A percentile compares a stretch with the other conserved stretches of the same genome.
phyloP scores from a whole-genome alignment of 768 basidiomycete genomes.

The Podaxis sp. region DNA sequence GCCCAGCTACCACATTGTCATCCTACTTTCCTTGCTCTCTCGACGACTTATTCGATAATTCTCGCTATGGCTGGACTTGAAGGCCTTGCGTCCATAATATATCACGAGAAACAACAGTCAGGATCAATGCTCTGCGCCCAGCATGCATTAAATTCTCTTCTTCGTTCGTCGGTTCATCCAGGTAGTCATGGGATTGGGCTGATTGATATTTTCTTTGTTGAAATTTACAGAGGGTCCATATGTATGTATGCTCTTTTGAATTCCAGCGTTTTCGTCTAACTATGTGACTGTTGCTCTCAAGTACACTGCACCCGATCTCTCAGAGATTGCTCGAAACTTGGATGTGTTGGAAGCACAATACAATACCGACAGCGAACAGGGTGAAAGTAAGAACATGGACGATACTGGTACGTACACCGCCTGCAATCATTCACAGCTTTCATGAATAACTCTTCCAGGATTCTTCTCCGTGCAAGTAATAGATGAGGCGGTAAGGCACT shows the following conservation, averaged over 20 bases:
- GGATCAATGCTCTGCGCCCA: constrained; percentile 88
- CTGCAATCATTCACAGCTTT: background rate
- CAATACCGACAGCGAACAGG: constrained; percentile 39
- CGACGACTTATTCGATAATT: background rate
- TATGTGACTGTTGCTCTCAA: constrained; percentile 27
- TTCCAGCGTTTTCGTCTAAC: background rate
- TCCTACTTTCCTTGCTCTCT: background rate
- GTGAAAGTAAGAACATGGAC: constrained; percentile 81
- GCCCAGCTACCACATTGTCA: background rate
- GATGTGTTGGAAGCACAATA: constrained; percentile 67
- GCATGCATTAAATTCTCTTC: constrained; percentile 78
- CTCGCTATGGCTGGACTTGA: constrained; percentile 59
- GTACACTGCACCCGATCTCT: constrained; percentile 82
- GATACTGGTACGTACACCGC: constrained; percentile 63
- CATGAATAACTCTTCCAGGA: constrained; percentile 40
- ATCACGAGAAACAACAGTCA: constrained; percentile 75
- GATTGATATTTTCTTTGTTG: constrained; percentile 14
- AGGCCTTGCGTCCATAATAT: constrained; percentile 54
- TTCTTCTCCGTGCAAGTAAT: constrained; percentile 93
- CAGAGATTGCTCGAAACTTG: constrained; percentile 66
- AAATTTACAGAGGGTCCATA: constrained; percentile 40
- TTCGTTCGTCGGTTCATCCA: constrained; percentile 52
- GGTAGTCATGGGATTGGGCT: constrained; percentile 1
- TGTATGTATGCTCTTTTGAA: constrained; percentile 26
- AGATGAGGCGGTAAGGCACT: constrained; percentile 80